A percentile compares a stretch with the other conserved stretches of the same genome.
Evolutionary conservation across 768 basidiomycete species (phyloP).

Genomic region (Hemileccinum impolitum): DNA sequence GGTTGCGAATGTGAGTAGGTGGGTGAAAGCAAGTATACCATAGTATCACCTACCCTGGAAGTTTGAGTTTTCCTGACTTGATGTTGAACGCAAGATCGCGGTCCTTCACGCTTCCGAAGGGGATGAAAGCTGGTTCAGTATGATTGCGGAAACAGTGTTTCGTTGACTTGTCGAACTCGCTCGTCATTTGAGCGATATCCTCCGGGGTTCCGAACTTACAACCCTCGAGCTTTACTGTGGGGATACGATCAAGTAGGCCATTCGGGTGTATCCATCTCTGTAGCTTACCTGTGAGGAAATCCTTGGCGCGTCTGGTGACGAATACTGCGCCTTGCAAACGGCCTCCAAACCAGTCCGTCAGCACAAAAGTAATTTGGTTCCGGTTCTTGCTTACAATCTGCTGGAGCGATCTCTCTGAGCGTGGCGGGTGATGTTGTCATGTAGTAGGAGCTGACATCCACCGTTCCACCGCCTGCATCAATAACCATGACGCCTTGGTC

Average conservation of each 20-base stretch:
- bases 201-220: constrained; percentile 38
- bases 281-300: constrained; percentile 37
- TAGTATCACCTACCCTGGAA: constrained; percentile 29
- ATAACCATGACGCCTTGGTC: constrained; percentile 50
- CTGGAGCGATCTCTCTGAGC: constrained; percentile 49
- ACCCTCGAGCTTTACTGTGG: constrained; percentile 37
- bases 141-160: constrained; percentile 43
- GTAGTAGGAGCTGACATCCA: constrained; percentile 57
- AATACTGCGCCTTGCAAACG: constrained; percentile 50
- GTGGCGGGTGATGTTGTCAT: constrained; percentile 29
- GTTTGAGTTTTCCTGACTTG: constrained; percentile 44
- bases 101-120: constrained; percentile 44
- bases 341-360: constrained; percentile 33
- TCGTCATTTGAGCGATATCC: constrained; percentile 40
- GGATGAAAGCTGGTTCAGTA: constrained; percentile 41
- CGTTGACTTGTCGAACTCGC: constrained; percentile 45
- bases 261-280: neutral
- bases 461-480: constrained; percentile 62
- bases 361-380: neutral
- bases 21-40: too few species aligned
- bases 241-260: neutral
- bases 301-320: constrained; percentile 42
- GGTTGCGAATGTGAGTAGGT: neutral
- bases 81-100: constrained; percentile 40
- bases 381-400: constrained; percentile 35